Percentiles rank a stretch among this genome's conserved stretches.
Evolutionary conservation across 768 basidiomycete species (phyloP).

Genomic region (Leccinum ochraceum): DNA sequence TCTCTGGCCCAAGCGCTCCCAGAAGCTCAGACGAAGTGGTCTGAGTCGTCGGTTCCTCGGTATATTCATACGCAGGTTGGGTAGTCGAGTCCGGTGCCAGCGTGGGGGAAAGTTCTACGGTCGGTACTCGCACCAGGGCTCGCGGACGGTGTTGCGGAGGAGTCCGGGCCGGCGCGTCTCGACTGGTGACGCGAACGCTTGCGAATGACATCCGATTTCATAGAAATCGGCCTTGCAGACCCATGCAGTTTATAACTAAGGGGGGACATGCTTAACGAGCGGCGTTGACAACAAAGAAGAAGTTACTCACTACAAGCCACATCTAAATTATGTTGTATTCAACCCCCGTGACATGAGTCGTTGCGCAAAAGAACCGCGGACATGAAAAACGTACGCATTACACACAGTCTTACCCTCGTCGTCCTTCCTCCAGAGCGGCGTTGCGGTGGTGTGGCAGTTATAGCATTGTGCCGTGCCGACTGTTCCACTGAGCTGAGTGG

Average conservation of each 20-base stretch:
- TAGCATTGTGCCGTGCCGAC: slow-evolving; percentile 72
- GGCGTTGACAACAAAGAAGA: too few species aligned
- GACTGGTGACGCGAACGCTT: slow-evolving; percentile 85
- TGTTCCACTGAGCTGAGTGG: slow-evolving; percentile 31
- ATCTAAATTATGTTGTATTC: too few species aligned
- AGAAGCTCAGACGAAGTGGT: slow-evolving; percentile 53
- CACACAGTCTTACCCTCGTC: slow-evolving; percentile 91
- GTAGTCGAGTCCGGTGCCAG: slow-evolving; percentile 73
- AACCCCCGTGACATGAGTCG: too few species aligned
- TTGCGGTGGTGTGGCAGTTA: slow-evolving; percentile 88
- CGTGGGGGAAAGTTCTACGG: slow-evolving; percentile 58
- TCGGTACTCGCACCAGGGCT: slow-evolving; percentile 72
- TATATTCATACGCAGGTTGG: slow-evolving; percentile 51
- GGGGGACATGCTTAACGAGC: too few species aligned
- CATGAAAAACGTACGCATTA: slow-evolving; percentile 72
- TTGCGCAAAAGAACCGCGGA: background rate
- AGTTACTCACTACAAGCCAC: too few species aligned
- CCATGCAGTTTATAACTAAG: too few species aligned
- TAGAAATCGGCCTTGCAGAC: too few species aligned
- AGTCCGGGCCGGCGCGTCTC: slow-evolving; percentile 53
- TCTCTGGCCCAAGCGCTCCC: slow-evolving; percentile 42
- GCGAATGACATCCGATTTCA: too few species aligned
- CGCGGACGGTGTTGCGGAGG: slow-evolving; percentile 71
- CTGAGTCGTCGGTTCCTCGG: slow-evolving; percentile 43
- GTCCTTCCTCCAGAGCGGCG: slow-evolving; percentile 88